Evolutionary conservation across 2,329 filamentous ascomycete species (phyloP), one percentile per base, ranked within the genome.

Genomic region (Fusarium brevicatenulatum): DNA sequence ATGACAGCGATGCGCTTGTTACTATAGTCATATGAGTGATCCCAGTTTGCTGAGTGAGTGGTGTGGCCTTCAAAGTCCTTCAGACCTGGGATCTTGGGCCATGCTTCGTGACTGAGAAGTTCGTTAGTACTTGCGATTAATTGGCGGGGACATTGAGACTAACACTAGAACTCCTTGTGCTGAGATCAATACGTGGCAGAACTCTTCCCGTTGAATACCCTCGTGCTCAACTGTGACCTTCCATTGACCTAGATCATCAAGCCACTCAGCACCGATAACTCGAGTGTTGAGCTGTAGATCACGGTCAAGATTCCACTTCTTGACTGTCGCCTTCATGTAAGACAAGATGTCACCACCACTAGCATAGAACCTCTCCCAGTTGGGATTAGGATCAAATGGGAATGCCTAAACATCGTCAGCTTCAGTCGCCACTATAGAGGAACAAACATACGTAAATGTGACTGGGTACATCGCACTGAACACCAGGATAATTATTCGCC

Each of bases 291-390:
- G 76, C 63, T 81, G 56, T 25, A 84, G 70, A 44, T 83, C 82
- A 18, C 80, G 80, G 71, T 79, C 78, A 8, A 84, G 79, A 62
- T 81, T 79, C 77, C 79, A 85, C 65, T 82, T 85, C 36, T 83
- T 82, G 2, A 89, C 89, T 10, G 76, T 77, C 10, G 55, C 61
- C 71, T 89, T 83, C 83, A 87, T 86, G 71, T 91, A 89, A 7
- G 83, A 81, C 23, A 83, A 77, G 49, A 91, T 91, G 58, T 91
- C 89, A 5, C 78, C 77, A 2, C 88, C 89, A 64, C 86, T 84
- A 6, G 88, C 88, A 71, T 89, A 91, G 69, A 88, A 86, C 55
- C 87, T 83, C 0, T 83, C 84, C 88, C 90, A 91, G 63, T 90
- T 82, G 0, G 86, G 87, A 56, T 91, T 90, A 1, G 88, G 88